A percentile compares a stretch with the other conserved stretches of the same genome.
Evolutionary conservation across 1,139 yeast genomes (phyloP).

Genomic region (Suhomyces bribrorum): DNA sequence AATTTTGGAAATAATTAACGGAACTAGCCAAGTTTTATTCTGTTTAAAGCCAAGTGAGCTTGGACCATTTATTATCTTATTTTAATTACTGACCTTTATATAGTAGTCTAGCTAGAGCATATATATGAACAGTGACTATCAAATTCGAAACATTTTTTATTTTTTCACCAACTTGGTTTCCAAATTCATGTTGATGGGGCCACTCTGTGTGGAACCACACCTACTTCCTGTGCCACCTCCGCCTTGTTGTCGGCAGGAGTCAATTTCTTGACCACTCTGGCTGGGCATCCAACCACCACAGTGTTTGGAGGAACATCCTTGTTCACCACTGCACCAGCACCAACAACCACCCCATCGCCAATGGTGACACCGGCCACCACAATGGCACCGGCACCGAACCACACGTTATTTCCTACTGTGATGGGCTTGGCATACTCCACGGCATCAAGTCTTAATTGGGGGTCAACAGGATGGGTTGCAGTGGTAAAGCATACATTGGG

Average conservation of each 20-base stretch:
- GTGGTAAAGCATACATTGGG: constrained; percentile 63
- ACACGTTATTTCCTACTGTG: constrained; percentile 60
- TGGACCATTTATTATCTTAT: too few relatives aligned
- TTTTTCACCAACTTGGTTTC: too few relatives aligned
- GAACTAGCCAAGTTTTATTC: too few relatives aligned
- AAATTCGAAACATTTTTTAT: too few relatives aligned
- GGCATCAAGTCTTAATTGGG: constrained; percentile 42
- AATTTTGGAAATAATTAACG: too few relatives aligned
- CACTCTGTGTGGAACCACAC: constrained; percentile 3
- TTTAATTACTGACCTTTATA: too few relatives aligned
- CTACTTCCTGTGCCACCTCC: constrained; percentile 12
- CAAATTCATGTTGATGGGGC: too few relatives aligned
- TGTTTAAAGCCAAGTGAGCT: too few relatives aligned
- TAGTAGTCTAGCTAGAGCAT: too few relatives aligned
- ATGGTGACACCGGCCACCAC: constrained; percentile 67
- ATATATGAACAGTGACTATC: too few relatives aligned
- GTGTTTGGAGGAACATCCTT: constrained; percentile 53
- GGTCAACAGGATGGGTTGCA: constrained; percentile 65
- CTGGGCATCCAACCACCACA: constrained; percentile 65
- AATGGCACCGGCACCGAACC: constrained; percentile 61
- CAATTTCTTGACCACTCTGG: constrained; percentile 43
- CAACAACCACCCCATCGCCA: constrained; percentile 64
- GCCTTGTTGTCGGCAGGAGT: constrained; percentile 9
- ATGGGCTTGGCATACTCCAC: constrained; percentile 59
- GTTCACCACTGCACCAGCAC: constrained; percentile 67